These are phyloP conservation scores for Sequoia sempervirens DNA, from an alignment of 75 land plant genomes.

Conservation along the genomic window DNA sequence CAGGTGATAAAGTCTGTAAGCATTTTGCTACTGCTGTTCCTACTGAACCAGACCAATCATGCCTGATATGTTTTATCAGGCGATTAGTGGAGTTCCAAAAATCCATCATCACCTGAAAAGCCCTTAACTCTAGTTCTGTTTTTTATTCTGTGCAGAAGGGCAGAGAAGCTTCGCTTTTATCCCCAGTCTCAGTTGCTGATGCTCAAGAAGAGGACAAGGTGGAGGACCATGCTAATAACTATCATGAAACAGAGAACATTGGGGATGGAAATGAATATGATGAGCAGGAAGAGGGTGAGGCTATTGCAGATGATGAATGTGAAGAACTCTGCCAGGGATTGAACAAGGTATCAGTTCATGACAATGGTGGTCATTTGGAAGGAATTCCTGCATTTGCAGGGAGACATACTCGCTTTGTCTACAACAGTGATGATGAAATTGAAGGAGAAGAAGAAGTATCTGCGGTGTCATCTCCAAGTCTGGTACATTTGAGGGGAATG, in stretches of 20 bases:
- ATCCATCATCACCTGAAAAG: constrained; percentile 5
- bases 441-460: constrained; percentile 33
- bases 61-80: neutral
- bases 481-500: constrained; percentile 49
- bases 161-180: constrained; percentile 12
- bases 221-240: neutral
- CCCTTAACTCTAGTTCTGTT: constrained; percentile 30
- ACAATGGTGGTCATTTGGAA: neutral
- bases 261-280: constrained; percentile 17
- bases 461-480: neutral
- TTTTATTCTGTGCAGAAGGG: constrained; percentile 50
- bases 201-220: constrained; percentile 10
- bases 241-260: constrained; percentile 13
- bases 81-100: neutral
- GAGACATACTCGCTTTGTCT: constrained; percentile 65
- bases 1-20: too few relatives aligned
- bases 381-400: constrained; percentile 32
- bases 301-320: constrained; percentile 19
- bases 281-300: constrained; percentile 25
- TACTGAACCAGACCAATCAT: too few relatives aligned
- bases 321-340: constrained; percentile 33
- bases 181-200: constrained; percentile 10
- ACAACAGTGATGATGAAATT: constrained; percentile 88
- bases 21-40: neutral
- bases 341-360: constrained; percentile 12